Conservation (phyloP, 2,329 filamentous ascomycete species). For the Gremmenia infestans region DNA sequence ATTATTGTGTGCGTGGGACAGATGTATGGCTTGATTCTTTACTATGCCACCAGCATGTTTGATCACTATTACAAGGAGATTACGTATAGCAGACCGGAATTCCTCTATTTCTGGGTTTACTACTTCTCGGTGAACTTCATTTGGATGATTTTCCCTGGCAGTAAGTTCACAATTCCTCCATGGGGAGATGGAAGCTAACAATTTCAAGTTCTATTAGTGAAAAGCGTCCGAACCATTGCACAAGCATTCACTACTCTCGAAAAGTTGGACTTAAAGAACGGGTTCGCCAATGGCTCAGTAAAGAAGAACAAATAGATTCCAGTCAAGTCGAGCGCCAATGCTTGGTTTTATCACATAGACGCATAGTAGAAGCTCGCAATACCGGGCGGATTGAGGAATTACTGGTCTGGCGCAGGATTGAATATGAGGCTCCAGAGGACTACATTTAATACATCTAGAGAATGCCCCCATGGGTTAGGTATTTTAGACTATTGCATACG, state of each 20-base stretch:
- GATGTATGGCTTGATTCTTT: conserved; percentile 53
- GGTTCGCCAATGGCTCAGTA: neutral
- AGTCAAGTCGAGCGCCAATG: too few species aligned
- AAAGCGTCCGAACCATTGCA: conserved; percentile 33
- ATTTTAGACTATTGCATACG: too few species aligned
- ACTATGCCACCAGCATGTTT: conserved; percentile 54
- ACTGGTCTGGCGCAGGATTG: too few species aligned
- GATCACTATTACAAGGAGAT: conserved; percentile 43
- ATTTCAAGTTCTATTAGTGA: conserved; percentile 31
- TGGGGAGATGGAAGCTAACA: neutral
- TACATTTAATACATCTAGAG: too few species aligned
- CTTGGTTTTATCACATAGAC: too few species aligned
- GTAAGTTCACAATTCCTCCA: conserved; percentile 36
- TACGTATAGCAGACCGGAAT: conserved; percentile 53
- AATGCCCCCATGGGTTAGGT: too few species aligned
- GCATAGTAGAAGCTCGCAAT: too few species aligned
- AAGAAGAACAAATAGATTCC: neutral
- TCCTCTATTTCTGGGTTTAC: conserved; percentile 59
- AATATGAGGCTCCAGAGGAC: too few species aligned
- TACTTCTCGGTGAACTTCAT: conserved; percentile 58
- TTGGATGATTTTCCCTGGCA: conserved; percentile 52
- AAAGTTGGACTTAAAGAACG: conserved; percentile 9
- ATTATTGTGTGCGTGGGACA: conserved; percentile 33
- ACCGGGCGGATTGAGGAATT: too few species aligned
- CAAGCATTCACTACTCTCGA: conserved; percentile 34